Conservation (phyloP, 2,329 filamentous ascomycete genomes). For the Clarireedia paspali region DNA sequence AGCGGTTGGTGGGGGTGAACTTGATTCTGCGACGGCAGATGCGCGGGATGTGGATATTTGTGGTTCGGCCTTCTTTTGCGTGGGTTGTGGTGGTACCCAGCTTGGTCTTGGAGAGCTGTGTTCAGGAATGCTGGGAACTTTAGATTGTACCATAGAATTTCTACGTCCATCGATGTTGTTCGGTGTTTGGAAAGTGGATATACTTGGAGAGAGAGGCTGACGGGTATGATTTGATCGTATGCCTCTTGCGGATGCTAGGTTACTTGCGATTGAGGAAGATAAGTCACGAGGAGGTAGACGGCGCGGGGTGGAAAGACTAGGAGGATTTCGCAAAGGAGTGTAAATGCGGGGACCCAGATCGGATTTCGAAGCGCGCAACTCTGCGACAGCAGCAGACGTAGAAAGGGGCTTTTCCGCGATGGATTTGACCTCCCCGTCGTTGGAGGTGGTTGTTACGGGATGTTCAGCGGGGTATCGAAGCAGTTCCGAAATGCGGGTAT, state of each 20-base stretch:
- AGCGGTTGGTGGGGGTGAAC: constrained; percentile 25
- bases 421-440: constrained; percentile 24
- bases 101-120: constrained; percentile 38
- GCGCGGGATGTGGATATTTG: constrained; percentile 21
- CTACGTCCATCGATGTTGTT: constrained; percentile 57
- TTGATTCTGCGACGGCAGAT: constrained; percentile 27
- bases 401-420: constrained; percentile 24
- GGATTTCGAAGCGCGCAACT: constrained; percentile 27
- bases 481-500: constrained; percentile 73
- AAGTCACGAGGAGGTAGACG: constrained; percentile 55
- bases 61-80: constrained; percentile 23
- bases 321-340: constrained; percentile 21
- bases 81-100: constrained; percentile 40
- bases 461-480: constrained; percentile 55
- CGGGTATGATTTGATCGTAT: constrained; percentile 60
- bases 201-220: constrained; percentile 61
- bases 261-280: constrained; percentile 79
- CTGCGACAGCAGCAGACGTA: constrained; percentile 27
- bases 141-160: constrained; percentile 39
- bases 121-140: constrained; percentile 48
- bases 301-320: constrained; percentile 24
- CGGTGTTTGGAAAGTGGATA: constrained; percentile 66
- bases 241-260: constrained; percentile 76
- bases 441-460: constrained; percentile 16
- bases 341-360: constrained; percentile 24